Conservation (phyloP, 164 flowering plant genomes). For the Echeveria elegans region DNA sequence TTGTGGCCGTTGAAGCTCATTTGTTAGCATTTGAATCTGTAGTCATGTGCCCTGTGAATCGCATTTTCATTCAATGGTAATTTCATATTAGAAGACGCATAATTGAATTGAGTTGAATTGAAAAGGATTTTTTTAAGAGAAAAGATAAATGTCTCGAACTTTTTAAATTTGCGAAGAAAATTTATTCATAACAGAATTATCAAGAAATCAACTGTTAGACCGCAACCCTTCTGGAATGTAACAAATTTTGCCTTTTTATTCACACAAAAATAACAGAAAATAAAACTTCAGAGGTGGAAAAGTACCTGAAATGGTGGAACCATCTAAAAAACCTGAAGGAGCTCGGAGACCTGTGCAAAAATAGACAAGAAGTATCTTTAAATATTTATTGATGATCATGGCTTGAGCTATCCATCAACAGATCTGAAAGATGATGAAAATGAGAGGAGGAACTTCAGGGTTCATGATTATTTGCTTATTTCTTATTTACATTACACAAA, state of each 20-base stretch:
- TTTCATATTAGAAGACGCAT: too few relatives aligned
- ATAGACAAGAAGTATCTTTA: neutral
- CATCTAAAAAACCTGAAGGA: neutral
- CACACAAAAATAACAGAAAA: too few relatives aligned
- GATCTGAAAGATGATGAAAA: neutral
- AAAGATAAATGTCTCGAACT: too few relatives aligned
- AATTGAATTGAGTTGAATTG: too few relatives aligned
- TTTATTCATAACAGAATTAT: too few relatives aligned
- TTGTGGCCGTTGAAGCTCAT: too few relatives aligned
- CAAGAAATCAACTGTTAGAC: too few relatives aligned
- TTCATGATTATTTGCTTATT: neutral
- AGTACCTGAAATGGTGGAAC: neutral
- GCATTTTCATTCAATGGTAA: neutral
- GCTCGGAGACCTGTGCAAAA: neutral
- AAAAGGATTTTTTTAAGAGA: too few relatives aligned
- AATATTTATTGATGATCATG: neutral
- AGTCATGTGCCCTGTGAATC: neutral
- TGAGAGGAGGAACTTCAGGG: neutral
- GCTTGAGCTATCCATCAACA: neutral
- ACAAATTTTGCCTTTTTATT: too few relatives aligned
- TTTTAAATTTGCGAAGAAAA: too few relatives aligned
- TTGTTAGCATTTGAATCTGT: too few relatives aligned
- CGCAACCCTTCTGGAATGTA: too few relatives aligned
- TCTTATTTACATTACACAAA: neutral
- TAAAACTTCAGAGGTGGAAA: neutral